Base-by-base conservation (phyloP, 2,329 filamentous ascomycete genomes). In the Claviceps monticola region DNA sequence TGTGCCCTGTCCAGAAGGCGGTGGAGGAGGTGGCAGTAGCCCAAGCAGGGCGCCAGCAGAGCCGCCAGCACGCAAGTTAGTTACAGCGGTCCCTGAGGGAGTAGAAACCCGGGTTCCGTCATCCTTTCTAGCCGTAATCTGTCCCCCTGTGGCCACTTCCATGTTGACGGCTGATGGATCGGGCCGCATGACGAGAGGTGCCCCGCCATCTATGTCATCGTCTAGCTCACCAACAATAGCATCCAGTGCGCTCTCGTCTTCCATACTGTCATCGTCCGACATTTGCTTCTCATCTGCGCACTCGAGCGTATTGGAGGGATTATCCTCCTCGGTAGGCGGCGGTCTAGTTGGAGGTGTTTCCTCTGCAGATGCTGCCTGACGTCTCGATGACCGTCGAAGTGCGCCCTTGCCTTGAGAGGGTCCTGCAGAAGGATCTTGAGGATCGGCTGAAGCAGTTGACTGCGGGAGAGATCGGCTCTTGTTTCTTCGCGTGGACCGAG, bases 281-380 rank as follows among this genome's bases (percentile, higher is more conserved):
- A 96, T 68, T 51, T 88, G 87, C 64, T 86, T 86, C 69, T 97
- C 91, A 63, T 97, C 91, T 7, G 89, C 90, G 65, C 91, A 96
- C 68, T 97, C 93, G 3, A 97, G 72, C 2, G 85, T 83, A 59
- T 85, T 81, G 52, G 85, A 77, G 39, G 80, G 66, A 50, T 76
- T 75, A 49, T 86, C 82, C 2, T 79, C 74, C 16, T 82, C 76
- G 43, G 75, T 72, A 2, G 75, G 74, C 7, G 78, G 74, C 19
- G 73, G 74, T 7, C 74, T 73, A 6, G 73, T 70, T 4, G 72
- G 66, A 4, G 74, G 68, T 3, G 75, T 73, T 1, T 71, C 70
- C n/a, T 78, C 75, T n/a, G 72, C 67, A 21, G 74, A 68, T 37
- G 74, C 69, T 16, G 74, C 66, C 49, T 79, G 75, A 41, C 80